Evolutionary conservation across 768 basidiomycete species (phyloP), one percentile per base, ranked within the genome.

Genomic region (Suillus luteus): DNA sequence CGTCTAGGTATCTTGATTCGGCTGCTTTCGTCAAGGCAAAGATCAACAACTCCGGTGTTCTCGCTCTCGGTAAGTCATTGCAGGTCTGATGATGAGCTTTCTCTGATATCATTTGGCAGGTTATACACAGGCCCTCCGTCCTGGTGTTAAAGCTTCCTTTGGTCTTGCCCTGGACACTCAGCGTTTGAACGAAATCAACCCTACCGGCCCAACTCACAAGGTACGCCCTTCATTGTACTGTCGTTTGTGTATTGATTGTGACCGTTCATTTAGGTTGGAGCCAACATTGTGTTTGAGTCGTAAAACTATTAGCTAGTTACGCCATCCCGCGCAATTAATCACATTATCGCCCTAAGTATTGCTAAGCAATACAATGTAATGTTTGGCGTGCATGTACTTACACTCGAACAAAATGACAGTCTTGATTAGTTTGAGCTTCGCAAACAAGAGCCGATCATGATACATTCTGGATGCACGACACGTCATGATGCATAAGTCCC

Each of bases 11-110:
- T 81, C 88, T 96, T 67, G 95, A 98, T 80, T 78, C 84, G 37
- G 88, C 94, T 68, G 90, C 95, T 10, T 98, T 93, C 74, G 85
- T 98, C 80, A 99, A 99, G 86, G 93, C 95, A 69, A 98, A 98
- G 86, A 96, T 99, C 83, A 98, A 98, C 88, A 96, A 96, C 81
- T 76, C 87, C 64, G 96, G 96, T 83, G 85, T 96, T 74, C 85
- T 97, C 69, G 90, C 86, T 71, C 88, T 96, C 68, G 90, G 86
- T 93, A 74, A 66, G 78, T 73, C 2, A 12, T 22, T 14, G 10
- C 40, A 49, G 43, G 2, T 33, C n/a, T 41, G 17, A 38, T 63
- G 27, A 19, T 8, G 40, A 59, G 1, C 5, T 52, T 55, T 59
- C 54, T 58, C 65, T 71, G 46, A 74, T 43, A 38, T 46, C 27